Conservation (phyloP, 768 basidiomycete genomes). For the Lyophyllum semitale region DNA sequence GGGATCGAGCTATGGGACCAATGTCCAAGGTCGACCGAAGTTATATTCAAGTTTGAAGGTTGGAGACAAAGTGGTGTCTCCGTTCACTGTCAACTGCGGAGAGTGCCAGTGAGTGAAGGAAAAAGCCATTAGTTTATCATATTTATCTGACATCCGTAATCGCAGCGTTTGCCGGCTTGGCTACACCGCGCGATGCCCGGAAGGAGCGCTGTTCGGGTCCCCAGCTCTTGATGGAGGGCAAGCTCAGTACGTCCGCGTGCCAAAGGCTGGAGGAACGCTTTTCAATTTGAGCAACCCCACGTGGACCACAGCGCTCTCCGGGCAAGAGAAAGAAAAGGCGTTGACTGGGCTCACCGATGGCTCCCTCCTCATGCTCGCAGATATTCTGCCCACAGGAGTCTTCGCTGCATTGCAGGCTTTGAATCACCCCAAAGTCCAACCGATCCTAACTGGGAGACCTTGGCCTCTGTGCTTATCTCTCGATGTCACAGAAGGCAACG, state of each 20-base stretch:
- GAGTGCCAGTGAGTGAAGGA: slow-evolving; percentile 70
- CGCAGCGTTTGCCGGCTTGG: slow-evolving; percentile 70
- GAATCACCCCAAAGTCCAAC: slow-evolving; percentile 69
- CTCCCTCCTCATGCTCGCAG: slow-evolving; percentile 71
- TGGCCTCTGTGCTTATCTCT: slow-evolving; percentile 55
- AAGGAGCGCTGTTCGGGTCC: slow-evolving; percentile 66
- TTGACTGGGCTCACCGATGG: slow-evolving; percentile 54
- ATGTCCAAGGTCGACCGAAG: slow-evolving; percentile 50
- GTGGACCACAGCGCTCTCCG: slow-evolving; percentile 41
- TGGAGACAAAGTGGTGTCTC: slow-evolving; percentile 78
- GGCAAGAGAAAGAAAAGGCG: slow-evolving; percentile 36
- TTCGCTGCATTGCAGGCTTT: slow-evolving; percentile 75
- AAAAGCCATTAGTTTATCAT: neutral
- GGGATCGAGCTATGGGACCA: slow-evolving; percentile 54
- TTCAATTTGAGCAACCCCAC: slow-evolving; percentile 59
- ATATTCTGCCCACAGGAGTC: slow-evolving; percentile 79
- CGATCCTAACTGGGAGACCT: slow-evolving; percentile 56
- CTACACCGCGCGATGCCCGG: slow-evolving; percentile 68
- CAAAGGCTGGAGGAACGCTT: slow-evolving; percentile 78
- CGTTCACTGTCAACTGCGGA: slow-evolving; percentile 82
- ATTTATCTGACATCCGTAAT: neutral
- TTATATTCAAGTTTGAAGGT: slow-evolving; percentile 66
- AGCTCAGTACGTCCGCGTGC: slow-evolving; percentile 78
- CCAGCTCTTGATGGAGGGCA: slow-evolving; percentile 71
- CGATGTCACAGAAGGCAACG: slow-evolving; percentile 24